Percentiles rank a stretch among this genome's conserved stretches.
These are phyloP conservation scores for Hypoxylon cercidicola DNA, from an alignment of 495 filamentous ascomycete genomes.

Conservation along the genomic window DNA sequence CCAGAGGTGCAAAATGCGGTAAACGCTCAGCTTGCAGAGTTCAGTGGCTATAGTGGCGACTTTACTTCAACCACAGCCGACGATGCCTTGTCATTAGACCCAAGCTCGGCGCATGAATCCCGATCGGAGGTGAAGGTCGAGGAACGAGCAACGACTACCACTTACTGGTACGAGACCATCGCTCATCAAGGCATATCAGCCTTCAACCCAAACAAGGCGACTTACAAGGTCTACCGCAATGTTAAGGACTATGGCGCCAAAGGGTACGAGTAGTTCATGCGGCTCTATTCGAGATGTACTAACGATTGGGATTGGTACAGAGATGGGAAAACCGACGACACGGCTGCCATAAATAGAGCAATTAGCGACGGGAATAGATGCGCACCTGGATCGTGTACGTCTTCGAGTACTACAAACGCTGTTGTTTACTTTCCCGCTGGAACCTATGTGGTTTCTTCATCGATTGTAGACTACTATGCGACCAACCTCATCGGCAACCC, in stretches of 20 bases:
- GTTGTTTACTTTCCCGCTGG: conserved; percentile 82
- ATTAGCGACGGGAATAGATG: conserved; percentile 81
- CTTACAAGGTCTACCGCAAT: conserved; percentile 67
- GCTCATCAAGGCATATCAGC: conserved; percentile 60
- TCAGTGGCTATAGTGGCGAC: conserved; percentile 29
- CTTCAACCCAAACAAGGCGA: conserved; percentile 46
- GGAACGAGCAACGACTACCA: conserved; percentile 27
- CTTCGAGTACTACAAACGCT: conserved; percentile 75
- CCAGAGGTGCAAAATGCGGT: conserved; percentile 39
- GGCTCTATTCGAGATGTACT: neutral
- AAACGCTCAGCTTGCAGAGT: conserved; percentile 33
- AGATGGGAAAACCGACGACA: conserved; percentile 83
- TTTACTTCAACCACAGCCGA: conserved; percentile 19
- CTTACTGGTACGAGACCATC: conserved; percentile 60
- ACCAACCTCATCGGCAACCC: conserved; percentile 78
- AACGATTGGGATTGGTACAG: conserved; percentile 37
- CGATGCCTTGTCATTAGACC: conserved; percentile 5
- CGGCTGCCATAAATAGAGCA: conserved; percentile 81
- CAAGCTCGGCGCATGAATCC: conserved; percentile 1
- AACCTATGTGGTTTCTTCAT: conserved; percentile 73
- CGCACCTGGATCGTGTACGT: conserved; percentile 76
- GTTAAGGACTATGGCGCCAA: conserved; percentile 67
- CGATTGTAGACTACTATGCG: conserved; percentile 73
- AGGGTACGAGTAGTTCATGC: conserved; percentile 41
- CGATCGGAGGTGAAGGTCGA: conserved; percentile 16